A percentile compares a stretch with the other conserved stretches of the same genome.
Conservation (phyloP, 2,329 filamentous ascomycete genomes). For the Aspergillus pseudoviridinutans region DNA sequence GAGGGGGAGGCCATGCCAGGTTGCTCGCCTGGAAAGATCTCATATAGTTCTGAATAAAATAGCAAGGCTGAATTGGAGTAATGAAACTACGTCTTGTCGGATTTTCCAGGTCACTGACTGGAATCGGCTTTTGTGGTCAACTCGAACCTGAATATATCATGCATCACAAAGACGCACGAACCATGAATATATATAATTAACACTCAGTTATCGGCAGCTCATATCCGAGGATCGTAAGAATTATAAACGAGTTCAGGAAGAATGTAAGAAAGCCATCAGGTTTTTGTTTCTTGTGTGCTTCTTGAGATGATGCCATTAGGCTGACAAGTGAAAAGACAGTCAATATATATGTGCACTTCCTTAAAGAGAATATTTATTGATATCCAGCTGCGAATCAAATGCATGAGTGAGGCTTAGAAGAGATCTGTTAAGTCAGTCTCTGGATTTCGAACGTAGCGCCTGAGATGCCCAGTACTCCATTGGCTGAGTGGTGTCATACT, state of each 20-base stretch:
- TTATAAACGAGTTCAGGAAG: not conserved
- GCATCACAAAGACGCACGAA: too few relatives aligned
- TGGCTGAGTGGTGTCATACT: not conserved
- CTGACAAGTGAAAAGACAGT: not conserved
- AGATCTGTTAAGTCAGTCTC: too few relatives aligned
- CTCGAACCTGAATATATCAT: not conserved
- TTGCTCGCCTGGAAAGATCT: too few relatives aligned
- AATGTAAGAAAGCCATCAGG: not conserved
- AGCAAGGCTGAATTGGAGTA: not conserved
- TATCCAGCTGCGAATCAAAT: not conserved
- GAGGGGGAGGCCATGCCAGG: too few relatives aligned
- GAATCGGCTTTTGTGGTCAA: not conserved
- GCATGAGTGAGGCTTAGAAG: not conserved
- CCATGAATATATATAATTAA: accelerated
- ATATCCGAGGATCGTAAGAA: not conserved
- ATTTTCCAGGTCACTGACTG: too few relatives aligned
- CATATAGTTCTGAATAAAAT: too few relatives aligned
- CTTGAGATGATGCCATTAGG: too few relatives aligned
- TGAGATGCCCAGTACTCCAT: not conserved
- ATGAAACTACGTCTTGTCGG: too few relatives aligned
- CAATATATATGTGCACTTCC: not conserved
- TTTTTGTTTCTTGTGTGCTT: not conserved
- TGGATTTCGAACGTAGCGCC: too few relatives aligned
- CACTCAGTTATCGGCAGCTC: too few relatives aligned
- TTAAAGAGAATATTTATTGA: too few relatives aligned